Evolutionary conservation across 352 stramenopile species (phyloP).

Genomic region (Globisporangium ultimum): DNA sequence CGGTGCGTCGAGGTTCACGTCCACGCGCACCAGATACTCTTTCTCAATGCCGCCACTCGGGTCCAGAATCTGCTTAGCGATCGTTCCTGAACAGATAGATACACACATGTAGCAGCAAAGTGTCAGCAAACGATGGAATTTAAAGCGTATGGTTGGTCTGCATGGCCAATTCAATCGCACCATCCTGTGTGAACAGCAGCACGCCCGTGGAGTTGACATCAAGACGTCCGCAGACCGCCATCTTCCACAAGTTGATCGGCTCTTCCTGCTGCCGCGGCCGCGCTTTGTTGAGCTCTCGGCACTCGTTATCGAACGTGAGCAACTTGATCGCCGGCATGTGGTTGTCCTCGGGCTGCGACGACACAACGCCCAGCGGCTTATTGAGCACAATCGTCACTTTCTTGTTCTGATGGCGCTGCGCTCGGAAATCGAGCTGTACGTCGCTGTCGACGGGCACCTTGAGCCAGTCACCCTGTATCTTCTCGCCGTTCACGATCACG

Average conservation of each 20-base stretch:
- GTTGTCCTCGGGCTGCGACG: conserved; percentile 68
- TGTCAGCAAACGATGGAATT: too few species aligned
- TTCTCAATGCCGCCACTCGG: conserved; percentile 73
- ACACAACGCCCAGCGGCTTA: conserved; percentile 80
- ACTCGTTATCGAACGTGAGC: conserved; percentile 77
- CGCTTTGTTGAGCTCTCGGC: conserved; percentile 47
- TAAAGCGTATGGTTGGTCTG: too few species aligned
- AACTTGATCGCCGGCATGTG: conserved; percentile 69
- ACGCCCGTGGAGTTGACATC: conserved; percentile 84
- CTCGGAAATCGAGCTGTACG: conserved; percentile 55
- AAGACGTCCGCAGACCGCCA: conserved; percentile 77
- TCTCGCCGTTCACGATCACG: conserved; percentile 74
- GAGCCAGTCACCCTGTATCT: conserved; percentile 59
- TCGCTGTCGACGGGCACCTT: conserved; percentile 60
- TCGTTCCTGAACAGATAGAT: conserved; percentile 7
- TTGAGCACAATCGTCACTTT: conserved; percentile 84
- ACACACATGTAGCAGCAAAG: too few species aligned
- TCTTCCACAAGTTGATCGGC: conserved; percentile 68
- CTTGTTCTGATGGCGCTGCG: conserved; percentile 66
- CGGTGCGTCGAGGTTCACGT: conserved; percentile 49
- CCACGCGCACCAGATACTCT: conserved; percentile 81
- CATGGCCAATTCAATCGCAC: conserved; percentile 3
- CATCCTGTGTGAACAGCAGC: conserved; percentile 82
- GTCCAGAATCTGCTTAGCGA: conserved; percentile 80
- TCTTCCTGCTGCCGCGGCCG: conserved; percentile 35